Percentiles rank a stretch among this genome's conserved stretches.
Conservation (phyloP, 192 early-diverging fungal genomes). For the Umbelopsis isabellina region DNA sequence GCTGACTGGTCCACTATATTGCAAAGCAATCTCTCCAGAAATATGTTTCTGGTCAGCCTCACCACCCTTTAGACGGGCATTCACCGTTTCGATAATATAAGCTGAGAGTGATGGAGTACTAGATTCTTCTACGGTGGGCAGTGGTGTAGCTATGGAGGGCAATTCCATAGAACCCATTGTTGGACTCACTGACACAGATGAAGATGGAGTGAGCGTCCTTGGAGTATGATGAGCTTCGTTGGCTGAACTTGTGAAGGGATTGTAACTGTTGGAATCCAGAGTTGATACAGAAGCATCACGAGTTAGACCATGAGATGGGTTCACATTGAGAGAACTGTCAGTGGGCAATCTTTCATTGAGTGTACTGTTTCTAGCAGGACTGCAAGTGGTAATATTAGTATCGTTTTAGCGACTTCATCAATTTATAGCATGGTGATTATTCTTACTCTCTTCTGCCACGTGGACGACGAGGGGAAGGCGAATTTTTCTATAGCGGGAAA, state of each 20-base stretch:
- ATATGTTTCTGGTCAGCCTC: background rate
- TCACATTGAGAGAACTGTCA: background rate
- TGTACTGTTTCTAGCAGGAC: conserved; percentile 3
- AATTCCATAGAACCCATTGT: conserved; percentile 19
- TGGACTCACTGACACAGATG: conserved; percentile 2
- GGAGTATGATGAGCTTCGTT: conserved; percentile 4
- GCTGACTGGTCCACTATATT: conserved; percentile 7
- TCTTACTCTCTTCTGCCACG: conserved; percentile 17
- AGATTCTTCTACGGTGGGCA: conserved; percentile 9
- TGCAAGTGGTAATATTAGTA: background rate
- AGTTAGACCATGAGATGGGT: background rate
- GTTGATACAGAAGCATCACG: conserved; percentile 4
- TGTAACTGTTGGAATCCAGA: conserved; percentile 13
- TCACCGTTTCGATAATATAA: conserved; percentile 1
- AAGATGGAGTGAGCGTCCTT: background rate
- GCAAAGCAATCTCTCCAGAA: background rate
- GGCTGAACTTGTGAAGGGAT: background rate
- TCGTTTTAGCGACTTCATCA: background rate
- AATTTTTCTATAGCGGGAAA: background rate
- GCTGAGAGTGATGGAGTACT: background rate
- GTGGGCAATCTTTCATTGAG: conserved; percentile 8
- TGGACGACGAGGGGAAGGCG: background rate
- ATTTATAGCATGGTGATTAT: background rate
- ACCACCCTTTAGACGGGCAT: background rate
- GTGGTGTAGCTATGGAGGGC: background rate